Percentiles rank a stretch among this genome's conserved stretches.
These are phyloP conservation scores for Phaffomyces thermotolerans DNA, from an alignment of 805 yeast species.

Conservation along the genomic window DNA sequence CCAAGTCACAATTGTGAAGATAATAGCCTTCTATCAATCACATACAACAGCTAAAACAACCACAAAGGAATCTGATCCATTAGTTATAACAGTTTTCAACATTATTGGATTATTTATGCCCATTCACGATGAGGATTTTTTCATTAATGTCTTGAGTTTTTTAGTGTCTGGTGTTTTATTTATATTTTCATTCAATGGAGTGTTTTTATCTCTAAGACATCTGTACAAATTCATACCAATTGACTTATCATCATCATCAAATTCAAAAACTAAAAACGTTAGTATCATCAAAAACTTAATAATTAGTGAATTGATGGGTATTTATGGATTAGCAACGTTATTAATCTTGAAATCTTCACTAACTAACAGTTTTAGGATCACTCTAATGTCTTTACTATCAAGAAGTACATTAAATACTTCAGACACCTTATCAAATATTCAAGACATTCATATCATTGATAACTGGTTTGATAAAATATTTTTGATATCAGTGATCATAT, in stretches of 20 bases:
- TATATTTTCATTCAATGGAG: conserved; percentile 58
- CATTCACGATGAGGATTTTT: conserved; percentile 29
- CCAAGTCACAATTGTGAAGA: conserved; percentile 24
- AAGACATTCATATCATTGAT: conserved; percentile 24
- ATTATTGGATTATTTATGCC: conserved; percentile 26
- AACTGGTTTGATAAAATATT: conserved; percentile 35
- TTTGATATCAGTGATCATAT: conserved; percentile 25
- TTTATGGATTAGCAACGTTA: conserved; percentile 33
- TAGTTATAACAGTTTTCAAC: conserved; percentile 31
- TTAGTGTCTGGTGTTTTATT: conserved; percentile 53
- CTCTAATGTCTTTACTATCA: conserved; percentile 25
- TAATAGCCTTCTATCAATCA: conserved; percentile 20
- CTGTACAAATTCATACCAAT: conserved; percentile 33
- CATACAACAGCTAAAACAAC: conserved; percentile 4
- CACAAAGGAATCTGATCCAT: conserved; percentile 27
- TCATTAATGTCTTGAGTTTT: conserved; percentile 35
- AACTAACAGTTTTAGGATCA: conserved; percentile 27
- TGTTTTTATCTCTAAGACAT: conserved; percentile 51
- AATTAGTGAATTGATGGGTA: conserved; percentile 31
- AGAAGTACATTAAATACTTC: conserved; percentile 8
- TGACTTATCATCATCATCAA: conserved; percentile 20
- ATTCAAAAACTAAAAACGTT: conserved; percentile 19
- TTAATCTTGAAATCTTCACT: conserved; percentile 33
- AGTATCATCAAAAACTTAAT: conserved; percentile 33
- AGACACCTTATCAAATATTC: conserved; percentile 11